A percentile compares a stretch with the other conserved stretches of the same genome.
phyloP scores from a whole-genome alignment of 129 eudicot species.

The Tagetes patula region DNA sequence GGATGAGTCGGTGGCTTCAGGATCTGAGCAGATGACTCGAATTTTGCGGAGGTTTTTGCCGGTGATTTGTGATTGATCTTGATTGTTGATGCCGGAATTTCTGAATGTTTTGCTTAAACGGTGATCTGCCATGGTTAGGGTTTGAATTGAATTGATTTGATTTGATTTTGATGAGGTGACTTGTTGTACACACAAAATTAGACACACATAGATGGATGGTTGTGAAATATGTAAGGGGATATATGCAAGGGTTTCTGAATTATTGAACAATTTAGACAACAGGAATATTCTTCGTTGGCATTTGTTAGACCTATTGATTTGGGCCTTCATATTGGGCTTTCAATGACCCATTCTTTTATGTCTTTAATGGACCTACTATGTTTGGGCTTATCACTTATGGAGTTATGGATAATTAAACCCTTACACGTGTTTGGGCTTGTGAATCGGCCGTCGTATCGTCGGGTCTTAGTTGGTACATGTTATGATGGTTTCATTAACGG shows the following conservation, averaged over 20 bases:
- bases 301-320: neutral
- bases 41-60: conserved; percentile 34
- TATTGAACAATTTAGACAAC: conserved; percentile 20
- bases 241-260: conserved; percentile 22
- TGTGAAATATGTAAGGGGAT: neutral
- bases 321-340: conserved; percentile 6
- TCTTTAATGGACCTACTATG: too few relatives aligned
- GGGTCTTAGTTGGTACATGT: too few relatives aligned
- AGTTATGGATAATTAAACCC: too few relatives aligned
- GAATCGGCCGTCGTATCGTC: too few relatives aligned
- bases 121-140: conserved; percentile 29
- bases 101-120: conserved; percentile 35
- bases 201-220: conserved; percentile 24
- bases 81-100: conserved; percentile 8
- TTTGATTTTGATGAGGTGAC: conserved; percentile 12
- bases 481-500: too few relatives aligned
- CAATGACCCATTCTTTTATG: too few relatives aligned
- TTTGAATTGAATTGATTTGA: neutral
- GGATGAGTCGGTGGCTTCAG: conserved; percentile 46
- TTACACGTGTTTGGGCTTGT: too few relatives aligned
- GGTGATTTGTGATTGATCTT: conserved; percentile 20
- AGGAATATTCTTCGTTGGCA: conserved; percentile 26
- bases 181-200: neutral
- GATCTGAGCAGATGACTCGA: conserved; percentile 46
- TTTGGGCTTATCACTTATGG: too few relatives aligned